phyloP scores from a whole-genome alignment of 441 rosid species.

The Erysimum pusillum region DNA sequence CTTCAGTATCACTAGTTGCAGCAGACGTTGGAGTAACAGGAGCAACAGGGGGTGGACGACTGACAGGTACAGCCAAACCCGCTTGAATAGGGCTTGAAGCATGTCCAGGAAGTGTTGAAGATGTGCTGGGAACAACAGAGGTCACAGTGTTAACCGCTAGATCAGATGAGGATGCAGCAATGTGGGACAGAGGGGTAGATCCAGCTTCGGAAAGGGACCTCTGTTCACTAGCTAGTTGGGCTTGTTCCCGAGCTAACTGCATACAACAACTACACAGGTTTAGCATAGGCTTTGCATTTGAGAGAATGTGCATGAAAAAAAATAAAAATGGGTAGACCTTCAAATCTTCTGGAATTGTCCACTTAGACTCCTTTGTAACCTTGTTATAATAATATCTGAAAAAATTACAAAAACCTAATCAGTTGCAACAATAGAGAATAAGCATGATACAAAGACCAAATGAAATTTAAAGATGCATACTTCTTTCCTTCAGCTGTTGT shows the following conservation, averaged over 20 bases:
- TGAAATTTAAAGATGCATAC: conserved; percentile 49
- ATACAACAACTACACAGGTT: conserved; percentile 47
- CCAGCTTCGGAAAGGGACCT: conserved; percentile 55
- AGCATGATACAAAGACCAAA: conserved; percentile 20
- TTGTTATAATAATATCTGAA: conserved; percentile 94
- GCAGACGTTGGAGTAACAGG: conserved; percentile 58
- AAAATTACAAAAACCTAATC: conserved; percentile 32
- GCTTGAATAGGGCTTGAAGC: conserved; percentile 72
- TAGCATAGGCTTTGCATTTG: conserved; percentile 28
- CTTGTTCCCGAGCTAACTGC: conserved; percentile 96
- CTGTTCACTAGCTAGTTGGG: conserved; percentile 63
- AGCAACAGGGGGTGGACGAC: conserved; percentile 55
- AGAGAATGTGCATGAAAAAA: conserved; percentile 34
- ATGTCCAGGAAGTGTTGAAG: conserved; percentile 50
- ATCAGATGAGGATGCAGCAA: conserved; percentile 55
- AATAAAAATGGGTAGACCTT: conserved; percentile 63
- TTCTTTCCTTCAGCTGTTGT: conserved; percentile 82
- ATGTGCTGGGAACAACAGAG: conserved; percentile 58
- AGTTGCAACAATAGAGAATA: conserved; percentile 27
- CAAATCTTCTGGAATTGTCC: conserved; percentile 96
- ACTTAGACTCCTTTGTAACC: conserved; percentile 91
- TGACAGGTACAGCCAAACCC: conserved; percentile 58
- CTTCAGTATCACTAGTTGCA: conserved; percentile 54
- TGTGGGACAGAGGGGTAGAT: conserved; percentile 53
- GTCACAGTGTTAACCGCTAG: conserved; percentile 52